phyloP scores from a whole-genome alignment of 768 basidiomycete genomes.

The Lactarius hengduanensis region DNA sequence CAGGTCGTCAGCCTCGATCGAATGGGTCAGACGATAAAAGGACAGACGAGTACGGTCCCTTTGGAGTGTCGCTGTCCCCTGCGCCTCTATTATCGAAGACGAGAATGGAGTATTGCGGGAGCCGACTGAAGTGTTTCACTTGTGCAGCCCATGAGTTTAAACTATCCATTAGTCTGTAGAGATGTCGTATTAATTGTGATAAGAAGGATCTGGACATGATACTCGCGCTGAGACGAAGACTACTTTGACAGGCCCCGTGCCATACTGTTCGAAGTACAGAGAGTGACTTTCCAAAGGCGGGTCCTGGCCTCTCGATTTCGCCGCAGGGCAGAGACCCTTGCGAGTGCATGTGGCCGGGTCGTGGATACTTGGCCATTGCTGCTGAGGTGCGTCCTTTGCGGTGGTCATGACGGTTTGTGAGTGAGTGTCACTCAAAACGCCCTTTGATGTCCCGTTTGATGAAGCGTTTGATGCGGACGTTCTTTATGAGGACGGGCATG shows the following conservation, averaged over 20 bases:
- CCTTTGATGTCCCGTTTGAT: slow-evolving; percentile 44
- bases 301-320: slow-evolving; percentile 43
- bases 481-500: slow-evolving; percentile 51
- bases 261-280: slow-evolving; percentile 79
- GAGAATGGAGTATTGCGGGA: slow-evolving; percentile 55
- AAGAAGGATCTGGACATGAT: neutral
- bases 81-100: slow-evolving; percentile 88
- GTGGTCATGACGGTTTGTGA: neutral
- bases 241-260: slow-evolving; percentile 59
- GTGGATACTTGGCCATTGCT: slow-evolving; percentile 48
- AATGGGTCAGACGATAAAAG: slow-evolving; percentile 14
- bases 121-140: slow-evolving; percentile 58
- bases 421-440: neutral
- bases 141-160: slow-evolving; percentile 66
- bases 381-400: neutral
- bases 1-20: neutral
- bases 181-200: neutral
- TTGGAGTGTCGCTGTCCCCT: slow-evolving; percentile 68
- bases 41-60: slow-evolving; percentile 73
- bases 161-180: slow-evolving; percentile 55
- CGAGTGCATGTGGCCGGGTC: slow-evolving; percentile 58
- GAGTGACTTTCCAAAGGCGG: slow-evolving; percentile 63
- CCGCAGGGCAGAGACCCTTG: slow-evolving; percentile 75
- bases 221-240: slow-evolving; percentile 73
- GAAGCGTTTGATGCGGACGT: slow-evolving; percentile 54